Evolutionary conservation across 2,329 filamentous ascomycete species (phyloP), one percentile per base, ranked within the genome.

Genomic region (Pseudopyricularia javanii): DNA sequence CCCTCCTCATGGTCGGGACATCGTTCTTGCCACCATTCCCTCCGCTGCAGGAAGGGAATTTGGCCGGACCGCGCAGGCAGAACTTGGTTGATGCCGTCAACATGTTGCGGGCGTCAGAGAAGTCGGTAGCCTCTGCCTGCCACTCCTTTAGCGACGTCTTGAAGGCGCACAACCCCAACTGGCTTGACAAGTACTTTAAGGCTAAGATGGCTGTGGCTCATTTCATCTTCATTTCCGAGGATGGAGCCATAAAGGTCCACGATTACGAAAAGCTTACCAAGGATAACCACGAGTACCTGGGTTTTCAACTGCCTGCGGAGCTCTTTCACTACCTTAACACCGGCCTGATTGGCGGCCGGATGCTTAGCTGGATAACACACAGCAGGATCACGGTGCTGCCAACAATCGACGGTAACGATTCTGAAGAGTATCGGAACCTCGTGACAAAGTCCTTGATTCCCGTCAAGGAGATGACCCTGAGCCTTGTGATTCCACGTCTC

Each of bases 211-310:
- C 84, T 1, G 80, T 96, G 50, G 86, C 90, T 62, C 91, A 97
- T 66, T 91, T 91, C 66, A 84, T 94, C 40, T 82, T 91, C 61
- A 82, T 95, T 58, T 80, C 83, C 33, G 76, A 81, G 53, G 80
- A 80, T n/a, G 93, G 93, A 40, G 82, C 85, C 61, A 78, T 95
- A 50, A 79, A 80, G 55, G 85, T 90, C 15, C 76, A 88, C 60
- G 83, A 91, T 60, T 78, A 75, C 53, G 85, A 88, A 7, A 76
- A 81, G 53, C 79, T 90, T 20, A 91, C 93, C 2, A 79, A 78
- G 47, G 91, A 97, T 64, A 84, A 93, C 58, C 88, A 94, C 63
- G 85, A 91, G 62, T 91, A 96, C 63, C 80, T 96, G 56, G 90
- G 90, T n/a, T 80, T 94, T 55, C 86, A 91, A 55, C 74, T 98